phyloP scores from a whole-genome alignment of 768 basidiomycete genomes.

The Tulasnella sp. region DNA sequence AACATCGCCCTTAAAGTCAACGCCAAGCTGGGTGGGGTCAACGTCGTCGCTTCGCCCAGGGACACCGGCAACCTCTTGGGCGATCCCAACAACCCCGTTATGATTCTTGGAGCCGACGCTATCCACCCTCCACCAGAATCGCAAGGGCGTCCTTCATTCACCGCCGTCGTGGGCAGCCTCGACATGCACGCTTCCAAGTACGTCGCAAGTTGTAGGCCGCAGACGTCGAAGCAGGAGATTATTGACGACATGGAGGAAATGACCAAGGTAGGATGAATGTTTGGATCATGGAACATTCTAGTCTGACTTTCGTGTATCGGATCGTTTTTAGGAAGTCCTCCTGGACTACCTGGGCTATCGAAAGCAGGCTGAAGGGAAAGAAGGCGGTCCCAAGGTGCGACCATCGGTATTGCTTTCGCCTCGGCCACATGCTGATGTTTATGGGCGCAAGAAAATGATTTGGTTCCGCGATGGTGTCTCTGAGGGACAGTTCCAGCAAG shows the following conservation, averaged over 20 bases:
- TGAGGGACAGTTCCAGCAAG: conserved; percentile 29
- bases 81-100: conserved; percentile 68
- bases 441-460: conserved; percentile 13
- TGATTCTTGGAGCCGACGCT: conserved; percentile 57
- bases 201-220: conserved; percentile 56
- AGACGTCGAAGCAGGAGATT: conserved; percentile 68
- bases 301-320: background rate
- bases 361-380: conserved; percentile 19
- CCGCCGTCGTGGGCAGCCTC: conserved; percentile 73
- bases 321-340: conserved; percentile 9
- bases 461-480: conserved; percentile 28
- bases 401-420: too few species aligned
- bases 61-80: conserved; percentile 56
- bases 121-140: conserved; percentile 72
- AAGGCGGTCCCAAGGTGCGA: conserved; percentile 19
- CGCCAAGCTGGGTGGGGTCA: conserved; percentile 80
- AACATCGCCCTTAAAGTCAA: conserved; percentile 53
- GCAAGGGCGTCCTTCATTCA: conserved; percentile 73
- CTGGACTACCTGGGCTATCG: conserved; percentile 19
- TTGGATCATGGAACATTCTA: background rate
- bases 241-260: conserved; percentile 67
- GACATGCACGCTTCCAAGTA: conserved; percentile 76
- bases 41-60: conserved; percentile 65
- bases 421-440: background rate
- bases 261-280: conserved; percentile 46